Base-by-base conservation (phyloP, 306 rosid species). In the Medicago arabica region DNA sequence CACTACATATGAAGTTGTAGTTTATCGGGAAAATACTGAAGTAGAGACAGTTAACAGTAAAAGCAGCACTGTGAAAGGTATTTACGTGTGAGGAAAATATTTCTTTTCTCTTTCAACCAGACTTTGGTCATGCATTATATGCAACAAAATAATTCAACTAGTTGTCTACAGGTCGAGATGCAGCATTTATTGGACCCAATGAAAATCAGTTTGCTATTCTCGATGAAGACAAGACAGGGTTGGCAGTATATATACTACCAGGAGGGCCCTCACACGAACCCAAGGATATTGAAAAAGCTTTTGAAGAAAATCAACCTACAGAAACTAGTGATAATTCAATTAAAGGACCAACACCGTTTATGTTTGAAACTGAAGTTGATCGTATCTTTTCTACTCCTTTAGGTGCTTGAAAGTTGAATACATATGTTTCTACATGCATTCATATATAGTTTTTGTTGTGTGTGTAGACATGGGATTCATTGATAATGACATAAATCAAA, bases 181-280 rank as follows among this genome's bases (percentile, higher is more conserved):
- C 91, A 63, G 98, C 99, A 82, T 92, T 96, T 82, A 81, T 96
- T 84, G 99, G 99, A 51, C 91, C 92, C 85, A 90, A 83, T 40
- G 98, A 96, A 78, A 92, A 88, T 76, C 99, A 96, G 84, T 96
- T 90, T 89, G 96, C 96, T 41, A 82, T 92, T 78, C 98, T 96
- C 21, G 99, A 96, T 65, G 99, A 90, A 23, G 99, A 96, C 85
- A 88, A 87, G 92, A 92, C 93, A 69, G 99, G 92, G 74, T 76
- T 96, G 81, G 89, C 90, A 54, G 77, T 96, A 72, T 89, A 86
- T 85, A 83, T 80, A 44, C 83, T 96, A 36, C 92, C 96, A n/a
- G 97, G 93, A 86, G 92, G 87, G 67, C 83, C 85, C 67, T 78
- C 93, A 58, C 78, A 83, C 54, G 97, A 88, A 59, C 72, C 79